Base-by-base conservation (phyloP, 495 filamentous ascomycete species). In the Clavariopsis aquatica region DNA sequence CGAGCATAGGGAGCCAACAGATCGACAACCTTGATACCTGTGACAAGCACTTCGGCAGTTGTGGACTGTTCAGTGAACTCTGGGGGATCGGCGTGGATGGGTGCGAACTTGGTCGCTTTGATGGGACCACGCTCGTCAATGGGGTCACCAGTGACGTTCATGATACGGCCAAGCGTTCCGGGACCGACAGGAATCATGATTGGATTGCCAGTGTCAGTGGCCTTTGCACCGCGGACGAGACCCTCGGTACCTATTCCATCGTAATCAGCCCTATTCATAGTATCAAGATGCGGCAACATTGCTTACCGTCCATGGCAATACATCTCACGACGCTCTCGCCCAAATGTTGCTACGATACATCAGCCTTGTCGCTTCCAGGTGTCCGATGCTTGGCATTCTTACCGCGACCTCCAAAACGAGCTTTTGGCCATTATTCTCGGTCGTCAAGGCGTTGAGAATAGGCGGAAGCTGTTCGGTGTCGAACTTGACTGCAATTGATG, bases 11-110 rank as follows among this genome's bases (percentile, higher is more conserved):
- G 94, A 76, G 94, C 94, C 71, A 98, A 85, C 69, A 98, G 83
- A 78, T 98, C 94, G 79, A 98, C 94, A 78, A 98, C 94, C 88
- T 98, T 98, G 87, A 98, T 98, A 87, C 94, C 94, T 71, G 94
- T 98, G 73, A 96, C 89, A 69, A 98, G 85, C 80, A 98, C 88
- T 81, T 98, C 94, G 70, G 95, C 94, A 67, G 84, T 81, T 71
- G 94, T 98, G 62, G 94, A 92, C 85, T 98, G 94, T 69, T 98
- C 95, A 69, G 84, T 82, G 84, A 98, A 98, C 67, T 74, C 76
- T 54, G 94, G 94, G 65, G 94, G 85, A 57, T 98, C 94, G 75
- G 90, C 87, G 86, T 98, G 94, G 74, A 98, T 98, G 68, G 94
- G 91, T 34, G 85, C 79, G 75, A 78, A 83, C 86, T 93, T 93